Conservation (phyloP, 140 eudicot genomes). For the Stevia rebaudiana region DNA sequence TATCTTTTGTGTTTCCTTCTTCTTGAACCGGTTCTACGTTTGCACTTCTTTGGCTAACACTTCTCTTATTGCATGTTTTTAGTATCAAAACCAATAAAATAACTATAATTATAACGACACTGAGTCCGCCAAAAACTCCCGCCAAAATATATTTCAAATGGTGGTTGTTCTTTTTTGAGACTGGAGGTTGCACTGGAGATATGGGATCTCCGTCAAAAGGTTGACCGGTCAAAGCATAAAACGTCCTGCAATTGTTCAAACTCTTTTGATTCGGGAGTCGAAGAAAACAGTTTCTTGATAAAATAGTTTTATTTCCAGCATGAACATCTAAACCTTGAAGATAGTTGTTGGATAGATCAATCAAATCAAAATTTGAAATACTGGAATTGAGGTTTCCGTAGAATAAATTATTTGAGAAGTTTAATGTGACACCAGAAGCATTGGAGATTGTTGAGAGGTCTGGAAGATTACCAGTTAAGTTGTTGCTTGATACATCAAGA, state of each 20-base stretch:
- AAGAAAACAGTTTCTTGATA: conserved; percentile 42
- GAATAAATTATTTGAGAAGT: conserved; percentile 52
- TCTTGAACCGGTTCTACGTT: conserved; percentile 43
- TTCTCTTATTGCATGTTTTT: conserved; percentile 31
- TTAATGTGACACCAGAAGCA: conserved; percentile 31
- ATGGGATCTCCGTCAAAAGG: conserved; percentile 23
- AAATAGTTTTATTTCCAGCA: not conserved
- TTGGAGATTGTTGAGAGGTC: conserved; percentile 23
- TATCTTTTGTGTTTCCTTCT: conserved; percentile 21
- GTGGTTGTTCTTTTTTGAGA: conserved; percentile 19
- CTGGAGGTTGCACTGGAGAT: conserved; percentile 31
- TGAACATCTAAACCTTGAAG: conserved; percentile 41
- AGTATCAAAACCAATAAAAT: conserved; percentile 25
- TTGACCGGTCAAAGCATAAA: conserved; percentile 34
- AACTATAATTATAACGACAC: conserved; percentile 36
- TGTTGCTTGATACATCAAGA: conserved; percentile 42
- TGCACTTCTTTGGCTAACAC: conserved; percentile 35
- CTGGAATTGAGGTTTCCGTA: conserved; percentile 38
- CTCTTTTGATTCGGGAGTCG: conserved; percentile 39
- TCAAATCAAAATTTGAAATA: conserved; percentile 7
- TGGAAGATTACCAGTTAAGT: conserved; percentile 43
- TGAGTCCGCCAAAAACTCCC: conserved; percentile 69
- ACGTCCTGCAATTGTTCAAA: conserved; percentile 39
- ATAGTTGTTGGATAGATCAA: conserved; percentile 64
- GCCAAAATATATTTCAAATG: conserved; percentile 39